Evolutionary conservation across 495 filamentous ascomycete species (phyloP), one percentile per base, ranked within the genome.

Genomic region (Hamigera avellanea): DNA sequence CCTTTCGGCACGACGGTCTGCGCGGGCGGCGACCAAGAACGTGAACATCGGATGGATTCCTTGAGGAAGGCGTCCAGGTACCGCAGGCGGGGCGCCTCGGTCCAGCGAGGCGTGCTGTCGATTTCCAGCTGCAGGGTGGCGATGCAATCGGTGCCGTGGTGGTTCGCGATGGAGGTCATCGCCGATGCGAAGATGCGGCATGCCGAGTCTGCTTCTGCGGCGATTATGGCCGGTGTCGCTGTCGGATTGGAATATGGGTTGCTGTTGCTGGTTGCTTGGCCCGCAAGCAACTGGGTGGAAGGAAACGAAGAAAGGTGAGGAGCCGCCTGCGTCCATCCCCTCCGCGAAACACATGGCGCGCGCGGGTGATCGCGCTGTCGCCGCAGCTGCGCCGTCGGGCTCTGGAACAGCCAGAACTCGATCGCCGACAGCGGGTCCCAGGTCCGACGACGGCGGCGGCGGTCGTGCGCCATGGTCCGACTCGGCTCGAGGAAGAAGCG

Each of bases 1-100:
- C n/a, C n/a, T n/a, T n/a, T n/a, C n/a, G n/a, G n/a, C n/a, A n/a
- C n/a, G n/a, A n/a, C n/a, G n/a, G n/a, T n/a, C n/a, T n/a, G n/a
- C n/a, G n/a, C n/a, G n/a, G n/a, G n/a, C n/a, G 4, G 55, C 33
- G 9, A 38, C 43, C 1, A 48, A 32, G 2, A 39, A 45, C 8
- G 38, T 26, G 14, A 46, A 13, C 49, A 19, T 21, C 66, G 53
- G 19, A 59, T 45, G 1, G 48, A 46, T 36, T 70, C 66, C 35
- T 65, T 53, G 28, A 53, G 16, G 2, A 46, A 37, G 7, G 50
- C 44, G n/a, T 48, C 42, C 2, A 53, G 40, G 15, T 53, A 53
- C 1, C 26, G 26, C 3, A 53, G 41, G 1, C 36, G 15, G 7
- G 3, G 16, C 1, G 48, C 1, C 25, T 53, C 50, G 9, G 14